Base-by-base conservation (phyloP, 2,329 filamentous ascomycete species). In the Clathrospora elynae region DNA sequence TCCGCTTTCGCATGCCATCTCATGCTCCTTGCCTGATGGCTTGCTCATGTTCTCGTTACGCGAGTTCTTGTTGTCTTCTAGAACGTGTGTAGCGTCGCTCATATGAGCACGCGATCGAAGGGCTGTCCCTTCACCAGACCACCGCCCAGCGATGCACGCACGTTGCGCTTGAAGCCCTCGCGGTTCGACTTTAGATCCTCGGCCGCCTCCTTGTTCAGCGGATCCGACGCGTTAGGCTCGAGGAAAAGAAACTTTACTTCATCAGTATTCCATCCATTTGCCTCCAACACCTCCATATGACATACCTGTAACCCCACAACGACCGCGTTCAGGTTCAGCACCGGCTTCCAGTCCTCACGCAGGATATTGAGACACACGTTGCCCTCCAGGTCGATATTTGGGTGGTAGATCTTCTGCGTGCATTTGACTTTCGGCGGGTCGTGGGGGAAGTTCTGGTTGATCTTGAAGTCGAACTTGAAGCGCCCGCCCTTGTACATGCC, bases 351-450 rank as follows among this genome's bases (percentile, higher is more conserved):
- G 75, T 99, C 93, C 75, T 99, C 93, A 50, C 93, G 80, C 64
- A 99, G 73, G 62, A 99, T 99, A 71, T 99, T 99, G 65, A 99
- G 75, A 76, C 93, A 99, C 51, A 99, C 91, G 68, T 99, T 99
- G 59, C 93, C 93, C 70, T 97, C 90, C 26, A 96, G 80, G 66
- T 99, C 93, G 68, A 99, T 99, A 73, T 99, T 99, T 5, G 93
- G 93, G 70, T 99, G 93, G 75, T 99, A 99, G 62, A 99, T 97
- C 79, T 96, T 97, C 74, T 99, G 89, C 59, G 85, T 87, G 75
- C 93, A 97, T 66, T 88, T 93, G 60, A 99, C 93, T 75, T 97
- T 97, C 13, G 93, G 93, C 51, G 93, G 91, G 70, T 97, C 91
- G 75, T 97, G 93, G 0, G 93, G 93, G 74, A 96, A 99, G 75